Evolutionary conservation across 768 basidiomycete genomes (phyloP), one percentile per base, ranked within the genome.

Genomic region (Tubosaeta sp.): DNA sequence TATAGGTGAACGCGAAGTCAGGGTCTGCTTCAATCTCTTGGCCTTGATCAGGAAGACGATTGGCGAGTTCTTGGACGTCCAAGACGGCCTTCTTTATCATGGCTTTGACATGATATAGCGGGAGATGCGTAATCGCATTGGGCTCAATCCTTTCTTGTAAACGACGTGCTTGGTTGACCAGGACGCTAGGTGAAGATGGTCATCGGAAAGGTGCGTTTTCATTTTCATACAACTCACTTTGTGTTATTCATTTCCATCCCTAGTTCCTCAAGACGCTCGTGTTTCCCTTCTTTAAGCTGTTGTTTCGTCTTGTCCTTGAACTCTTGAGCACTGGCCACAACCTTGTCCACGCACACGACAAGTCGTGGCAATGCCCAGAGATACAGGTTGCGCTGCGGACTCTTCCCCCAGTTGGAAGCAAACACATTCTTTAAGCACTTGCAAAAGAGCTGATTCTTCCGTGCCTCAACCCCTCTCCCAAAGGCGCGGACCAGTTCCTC

Each of bases 321-420:
- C 16, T 59, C 45, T 35, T 60, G 37, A 8, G 69, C 55, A 17
- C 63, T 26, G 2, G 58, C 34, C 11, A 69, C 60, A 19, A 64
- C 59, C n/a, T 61, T 48, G 43, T 79, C 72, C 27, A 80, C 65
- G 54, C 72, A 76, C 2, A 74, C 54, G 3, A 77, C 60, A 27
- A 79, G 56, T 46, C 69, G 73, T 2, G 77, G 74, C 8, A 80
- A 62, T 16, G 65, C 64, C 45, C 66, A 65, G 6, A 66, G 60
- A 57, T 73, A 77, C 13, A 75, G 61, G 0, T 60, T 50, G 13
- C 67, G 68, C 52, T 81, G 78, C 16, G 50, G 53, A 6, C 54
- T 57, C 25, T 48, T 50, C 32, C 52, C 33, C 73, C 74, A 72
- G 4, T 51, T 47, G 27, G 66, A 65, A 7, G 51, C 56, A 38